phyloP scores from a whole-genome alignment of 352 stramenopile species.

The Globisporangium emineosum region DNA sequence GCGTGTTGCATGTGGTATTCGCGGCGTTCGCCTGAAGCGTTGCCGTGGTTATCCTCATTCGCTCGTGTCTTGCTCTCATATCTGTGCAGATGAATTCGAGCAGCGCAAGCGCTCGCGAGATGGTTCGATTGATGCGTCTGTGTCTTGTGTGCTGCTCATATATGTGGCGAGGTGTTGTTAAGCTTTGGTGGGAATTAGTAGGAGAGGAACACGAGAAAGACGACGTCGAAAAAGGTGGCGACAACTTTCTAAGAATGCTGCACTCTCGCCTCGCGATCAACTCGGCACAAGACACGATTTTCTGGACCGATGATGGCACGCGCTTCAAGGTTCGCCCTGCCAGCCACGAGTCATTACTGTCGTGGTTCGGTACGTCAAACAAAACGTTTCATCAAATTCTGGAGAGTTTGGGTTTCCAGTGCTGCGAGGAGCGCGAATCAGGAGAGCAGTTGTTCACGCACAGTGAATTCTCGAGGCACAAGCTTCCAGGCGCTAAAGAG shows the following conservation, averaged over 20 bases:
- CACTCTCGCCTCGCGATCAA: conserved; percentile 6
- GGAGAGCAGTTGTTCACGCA: conserved; percentile 6
- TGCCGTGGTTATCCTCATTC: no score
- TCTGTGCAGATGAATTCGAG: not conserved
- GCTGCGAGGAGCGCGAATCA: not conserved
- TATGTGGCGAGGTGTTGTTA: not conserved
- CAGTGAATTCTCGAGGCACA: conserved; percentile 5
- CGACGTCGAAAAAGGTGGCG: not conserved
- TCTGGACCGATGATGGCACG: conserved; percentile 6
- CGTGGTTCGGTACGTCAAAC: not conserved
- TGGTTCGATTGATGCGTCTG: conserved; percentile 2
- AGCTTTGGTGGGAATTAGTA: not conserved
- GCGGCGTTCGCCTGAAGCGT: not conserved
- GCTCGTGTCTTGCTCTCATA: not conserved
- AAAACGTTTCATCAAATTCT: conserved; percentile 5
- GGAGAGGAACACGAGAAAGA: not conserved
- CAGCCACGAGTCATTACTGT: not conserved
- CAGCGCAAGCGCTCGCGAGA: conserved; percentile 5
- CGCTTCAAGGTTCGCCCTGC: not conserved
- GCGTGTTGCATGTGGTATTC: not conserved
- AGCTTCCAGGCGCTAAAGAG: not conserved
- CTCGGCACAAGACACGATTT: not conserved
- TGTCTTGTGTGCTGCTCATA: not conserved
- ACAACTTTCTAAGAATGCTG: conserved; percentile 10
- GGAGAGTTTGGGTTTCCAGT: conserved; percentile 7